Evolutionary conservation across 2,329 filamentous ascomycete species (phyloP), one percentile per base, ranked within the genome.

Genomic region (Colletotrichum musae): DNA sequence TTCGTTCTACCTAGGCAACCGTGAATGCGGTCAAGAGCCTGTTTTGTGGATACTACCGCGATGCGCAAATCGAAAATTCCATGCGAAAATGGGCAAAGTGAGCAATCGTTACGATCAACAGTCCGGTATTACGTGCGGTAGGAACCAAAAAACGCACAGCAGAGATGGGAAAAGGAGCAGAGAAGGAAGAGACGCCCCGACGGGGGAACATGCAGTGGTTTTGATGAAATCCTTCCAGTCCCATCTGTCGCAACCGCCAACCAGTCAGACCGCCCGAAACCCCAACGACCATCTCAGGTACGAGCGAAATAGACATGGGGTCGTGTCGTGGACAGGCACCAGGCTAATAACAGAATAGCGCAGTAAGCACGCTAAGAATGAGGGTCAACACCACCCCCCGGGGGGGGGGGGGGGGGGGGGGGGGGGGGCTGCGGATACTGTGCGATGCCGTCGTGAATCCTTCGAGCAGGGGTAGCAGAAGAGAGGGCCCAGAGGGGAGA

Each of bases 401-500:
- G 18, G 18, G 18, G 18, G 18, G 18, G 18, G 18, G 18, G 18
- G 18, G 18, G 18, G 18, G 18, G 18, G 18, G 18, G 18, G 18
- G 18, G 18, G 43, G 58, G 41, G 43, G 43, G 18, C 52, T 24
- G 52, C 13, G 21, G 65, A 58, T 36, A 41, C 52, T 64, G 43
- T 24, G 28, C 13, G 60, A 39, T 53, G 53, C 53, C n/a, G 36
- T 64, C 64, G 26, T 7, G 60, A 64, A 68, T 68, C 65, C 65
- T 68, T 68, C 54, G 53, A 36, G 39, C 60, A 68, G 65, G 60
- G 65, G n/a, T 43, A 43, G n/a, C 15, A 43, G 10, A 36, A 36
- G 32, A 36, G 32, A 32, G 13, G 26, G 24, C 26, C 21, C 21
- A 24, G 21, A 24, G 21, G 32, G 32, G 21, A 4, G 32, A 9